Conservation (phyloP, 2,329 filamentous ascomycete species). For the Daldinia sp. region DNA sequence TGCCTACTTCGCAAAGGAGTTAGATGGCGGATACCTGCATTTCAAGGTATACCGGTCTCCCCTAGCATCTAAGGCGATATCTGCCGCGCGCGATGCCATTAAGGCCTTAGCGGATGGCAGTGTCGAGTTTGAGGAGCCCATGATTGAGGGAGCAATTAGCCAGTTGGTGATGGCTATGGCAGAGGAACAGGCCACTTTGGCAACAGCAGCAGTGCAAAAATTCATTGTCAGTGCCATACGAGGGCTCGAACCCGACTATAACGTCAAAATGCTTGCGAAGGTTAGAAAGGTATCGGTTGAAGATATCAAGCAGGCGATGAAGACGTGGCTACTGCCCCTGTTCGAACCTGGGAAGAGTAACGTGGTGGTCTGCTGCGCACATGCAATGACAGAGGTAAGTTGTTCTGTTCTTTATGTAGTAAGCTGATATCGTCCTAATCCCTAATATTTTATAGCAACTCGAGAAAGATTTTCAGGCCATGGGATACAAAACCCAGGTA, state of each 20-base stretch:
- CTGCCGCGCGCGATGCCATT: slow-evolving; percentile 80
- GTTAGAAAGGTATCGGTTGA: slow-evolving; percentile 81
- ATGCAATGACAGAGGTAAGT: slow-evolving; percentile 85
- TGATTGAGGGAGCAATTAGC: slow-evolving; percentile 90
- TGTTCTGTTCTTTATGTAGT: background rate
- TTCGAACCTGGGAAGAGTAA: slow-evolving; percentile 87
- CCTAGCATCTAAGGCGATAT: slow-evolving; percentile 87
- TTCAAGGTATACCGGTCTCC: slow-evolving; percentile 93
- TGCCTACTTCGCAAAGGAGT: slow-evolving; percentile 79
- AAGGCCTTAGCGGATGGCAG: slow-evolving; percentile 78
- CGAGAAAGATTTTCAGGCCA: slow-evolving; percentile 77
- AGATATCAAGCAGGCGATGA: slow-evolving; percentile 80
- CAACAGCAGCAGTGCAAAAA: slow-evolving; percentile 82
- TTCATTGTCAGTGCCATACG: slow-evolving; percentile 86
- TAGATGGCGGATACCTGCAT: slow-evolving; percentile 83
- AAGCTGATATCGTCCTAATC: slow-evolving; percentile 8
- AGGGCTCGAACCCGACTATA: slow-evolving; percentile 81
- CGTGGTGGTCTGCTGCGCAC: slow-evolving; percentile 87
- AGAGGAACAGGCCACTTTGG: slow-evolving; percentile 88
- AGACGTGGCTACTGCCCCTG: slow-evolving; percentile 79
- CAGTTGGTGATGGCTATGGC: slow-evolving; percentile 88
- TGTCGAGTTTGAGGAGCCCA: slow-evolving; percentile 79
- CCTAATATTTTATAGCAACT: slow-evolving; percentile 68
- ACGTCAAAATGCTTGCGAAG: slow-evolving; percentile 78
- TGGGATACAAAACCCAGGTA: slow-evolving; percentile 83